Conservation (phyloP, 1,139 yeast species). For the Hemisphaericaspora xylofermentans region DNA sequence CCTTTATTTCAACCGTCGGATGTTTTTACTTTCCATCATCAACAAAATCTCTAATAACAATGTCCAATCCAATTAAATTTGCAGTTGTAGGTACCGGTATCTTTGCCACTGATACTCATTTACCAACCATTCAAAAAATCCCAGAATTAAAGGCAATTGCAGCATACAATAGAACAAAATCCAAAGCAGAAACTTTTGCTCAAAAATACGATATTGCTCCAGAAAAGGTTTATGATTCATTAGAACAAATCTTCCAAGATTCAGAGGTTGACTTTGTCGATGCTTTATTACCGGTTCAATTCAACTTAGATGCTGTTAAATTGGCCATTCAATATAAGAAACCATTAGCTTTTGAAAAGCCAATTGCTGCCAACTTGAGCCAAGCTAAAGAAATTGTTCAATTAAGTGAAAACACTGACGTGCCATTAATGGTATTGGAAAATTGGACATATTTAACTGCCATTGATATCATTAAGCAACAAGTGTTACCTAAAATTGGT, state of each 20-base stretch:
- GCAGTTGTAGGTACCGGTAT: conserved; percentile 92
- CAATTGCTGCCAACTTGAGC: conserved; percentile 79
- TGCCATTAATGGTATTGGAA: conserved; percentile 78
- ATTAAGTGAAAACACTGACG: conserved; percentile 52
- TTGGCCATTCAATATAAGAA: conserved; percentile 69
- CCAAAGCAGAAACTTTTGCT: conserved; percentile 84
- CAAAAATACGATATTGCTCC: conserved; percentile 51
- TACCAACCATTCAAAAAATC: conserved; percentile 63
- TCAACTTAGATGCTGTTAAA: conserved; percentile 64
- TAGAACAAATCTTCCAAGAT: conserved; percentile 67
- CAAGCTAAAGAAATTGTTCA: conserved; percentile 80
- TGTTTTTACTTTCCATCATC: neutral
- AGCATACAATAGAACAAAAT: conserved; percentile 76
- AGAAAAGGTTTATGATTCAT: conserved; percentile 56
- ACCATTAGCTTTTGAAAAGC: conserved; percentile 83
- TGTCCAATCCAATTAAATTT: conserved; percentile 42
- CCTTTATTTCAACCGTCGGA: neutral
- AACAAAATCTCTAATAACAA: neutral
- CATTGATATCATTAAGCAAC: conserved; percentile 48
- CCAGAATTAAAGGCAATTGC: conserved; percentile 42
- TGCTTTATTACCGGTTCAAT: conserved; percentile 83
- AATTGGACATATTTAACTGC: conserved; percentile 77
- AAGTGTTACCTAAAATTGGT: conserved; percentile 69
- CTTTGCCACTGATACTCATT: conserved; percentile 80
- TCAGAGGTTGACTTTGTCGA: conserved; percentile 71